These are phyloP conservation scores for Purpureocillium takamizusanense DNA, from an alignment of 2,329 filamentous ascomycete species.

Conservation along the genomic window DNA sequence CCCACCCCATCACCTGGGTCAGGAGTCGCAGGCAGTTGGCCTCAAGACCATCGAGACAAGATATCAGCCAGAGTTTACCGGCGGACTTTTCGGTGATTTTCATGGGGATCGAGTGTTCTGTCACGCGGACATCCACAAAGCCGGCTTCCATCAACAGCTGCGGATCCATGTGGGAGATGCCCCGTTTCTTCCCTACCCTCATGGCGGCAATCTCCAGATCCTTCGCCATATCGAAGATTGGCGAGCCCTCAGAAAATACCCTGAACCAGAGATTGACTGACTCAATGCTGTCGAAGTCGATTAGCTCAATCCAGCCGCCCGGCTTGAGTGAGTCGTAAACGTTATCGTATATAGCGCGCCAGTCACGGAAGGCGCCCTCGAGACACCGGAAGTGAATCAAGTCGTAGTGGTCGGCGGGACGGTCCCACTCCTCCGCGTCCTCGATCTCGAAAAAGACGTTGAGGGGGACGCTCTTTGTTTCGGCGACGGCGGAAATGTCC, in stretches of 20 bases:
- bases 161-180: conserved; percentile 35
- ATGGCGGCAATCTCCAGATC: conserved; percentile 35
- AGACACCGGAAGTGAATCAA: conserved; percentile 48
- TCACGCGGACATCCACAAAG: conserved; percentile 40
- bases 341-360: conserved; percentile 44
- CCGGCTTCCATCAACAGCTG: conserved; percentile 36
- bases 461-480: conserved; percentile 45
- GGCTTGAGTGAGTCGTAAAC: conserved; percentile 44
- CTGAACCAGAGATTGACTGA: conserved; percentile 20
- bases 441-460: conserved; percentile 54
- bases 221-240: conserved; percentile 29
- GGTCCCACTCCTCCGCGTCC: conserved; percentile 52
- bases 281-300: conserved; percentile 42
- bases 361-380: conserved; percentile 47
- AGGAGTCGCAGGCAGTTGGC: conserved; percentile 38
- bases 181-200: conserved; percentile 34
- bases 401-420: conserved; percentile 41
- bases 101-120: conserved; percentile 39
- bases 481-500: conserved; percentile 48
- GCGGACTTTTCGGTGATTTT: conserved; percentile 33
- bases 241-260: conserved; percentile 33
- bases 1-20: conserved; percentile 44
- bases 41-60: conserved; percentile 41
- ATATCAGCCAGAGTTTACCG: conserved; percentile 45
- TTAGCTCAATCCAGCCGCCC: conserved; percentile 47